phyloP scores from a whole-genome alignment of 768 basidiomycete species.

The Podaxis rugospora region DNA sequence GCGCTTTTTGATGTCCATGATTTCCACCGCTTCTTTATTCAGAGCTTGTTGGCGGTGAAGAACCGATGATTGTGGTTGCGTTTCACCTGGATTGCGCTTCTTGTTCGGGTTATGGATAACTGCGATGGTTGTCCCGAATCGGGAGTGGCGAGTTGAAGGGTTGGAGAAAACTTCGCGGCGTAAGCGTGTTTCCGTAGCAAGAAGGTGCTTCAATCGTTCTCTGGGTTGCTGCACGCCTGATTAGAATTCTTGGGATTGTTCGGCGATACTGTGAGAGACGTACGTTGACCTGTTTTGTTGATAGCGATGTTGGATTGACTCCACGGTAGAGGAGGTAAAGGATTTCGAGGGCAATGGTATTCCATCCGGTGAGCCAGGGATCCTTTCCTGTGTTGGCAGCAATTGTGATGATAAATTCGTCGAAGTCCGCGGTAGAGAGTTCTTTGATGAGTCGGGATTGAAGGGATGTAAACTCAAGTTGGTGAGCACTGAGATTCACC shows the following conservation, averaged over 20 bases:
- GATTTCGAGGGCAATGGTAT: slow-evolving; percentile 89
- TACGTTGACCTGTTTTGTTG: slow-evolving; percentile 64
- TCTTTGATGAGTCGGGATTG: slow-evolving; percentile 74
- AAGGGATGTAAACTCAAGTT: slow-evolving; percentile 71
- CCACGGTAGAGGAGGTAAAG: slow-evolving; percentile 88
- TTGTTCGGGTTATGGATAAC: slow-evolving; percentile 67
- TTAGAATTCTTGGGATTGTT: slow-evolving; percentile 6
- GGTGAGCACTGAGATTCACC: slow-evolving; percentile 69
- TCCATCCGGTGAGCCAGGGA: slow-evolving; percentile 79
- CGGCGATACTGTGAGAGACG: slow-evolving; percentile 10
- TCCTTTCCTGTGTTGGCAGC: slow-evolving; percentile 75
- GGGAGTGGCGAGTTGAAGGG: slow-evolving; percentile 78
- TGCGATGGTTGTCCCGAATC: slow-evolving; percentile 93
- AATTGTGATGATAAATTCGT: slow-evolving; percentile 81
- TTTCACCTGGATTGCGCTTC: slow-evolving; percentile 20
- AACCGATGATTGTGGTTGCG: slow-evolving; percentile 54
- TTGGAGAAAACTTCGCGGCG: slow-evolving; percentile 52
- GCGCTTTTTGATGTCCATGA: slow-evolving; percentile 70
- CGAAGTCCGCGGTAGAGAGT: slow-evolving; percentile 65
- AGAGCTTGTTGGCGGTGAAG: slow-evolving; percentile 86
- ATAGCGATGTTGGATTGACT: slow-evolving; percentile 56
- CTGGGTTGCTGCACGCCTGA: slow-evolving; percentile 51
- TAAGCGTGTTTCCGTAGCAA: slow-evolving; percentile 69
- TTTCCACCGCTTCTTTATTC: slow-evolving; percentile 55
- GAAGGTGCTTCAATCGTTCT: slow-evolving; percentile 66